Base-by-base conservation (phyloP, 2,329 filamentous ascomycete species). In the Xylaria hypoxylon region DNA sequence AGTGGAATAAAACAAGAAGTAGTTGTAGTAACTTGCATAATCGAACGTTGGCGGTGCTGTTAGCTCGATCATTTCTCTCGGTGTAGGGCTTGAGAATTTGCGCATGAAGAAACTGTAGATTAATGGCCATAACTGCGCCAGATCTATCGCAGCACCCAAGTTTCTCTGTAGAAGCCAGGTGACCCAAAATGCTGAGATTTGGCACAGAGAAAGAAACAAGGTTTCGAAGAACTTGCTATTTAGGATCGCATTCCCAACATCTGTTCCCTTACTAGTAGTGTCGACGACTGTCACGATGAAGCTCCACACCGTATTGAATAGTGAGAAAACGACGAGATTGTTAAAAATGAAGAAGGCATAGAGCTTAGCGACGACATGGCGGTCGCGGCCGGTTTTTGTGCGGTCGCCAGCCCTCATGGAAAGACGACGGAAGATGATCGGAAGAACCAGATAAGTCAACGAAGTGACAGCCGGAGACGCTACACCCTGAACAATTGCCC, bases 341-440 rank as follows among this genome's bases (percentile, higher is more conserved):
- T 99, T 99, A 84, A 99, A 94, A 59, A 97, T 88, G 79, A 99
- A 99, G 82, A 99, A 99, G 19, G 92, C 87, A 80, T 96, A 99
- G 2, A 99, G 86, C 79, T 97, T 96, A 69, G 89, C 90, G 65
- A 96, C 86, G 59, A 99, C 96, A 78, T 98, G 95, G 33, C 93
- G 87, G 78, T 99, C 96, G 61, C 96, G 89, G 28, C 93, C 92
- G 0, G 93, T 97, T 81, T 98, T 99, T 53, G 93, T 97, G 70
- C 92, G 86, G 76, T 98, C 95, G 70, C 96, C 96, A 4, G 92
- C 92, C 71, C 88, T 88, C 67, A 94, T 90, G 5, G 93, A 91
- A 42, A 99, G 84, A 24, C 92, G 90, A 62, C 96, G 92, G 83
- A 99, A 98, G 73, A 97, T 91, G 73, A 94, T 92, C 6, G 96